Conservation (phyloP, 2,329 filamentous ascomycete species). For the Elsinoe necatrix region DNA sequence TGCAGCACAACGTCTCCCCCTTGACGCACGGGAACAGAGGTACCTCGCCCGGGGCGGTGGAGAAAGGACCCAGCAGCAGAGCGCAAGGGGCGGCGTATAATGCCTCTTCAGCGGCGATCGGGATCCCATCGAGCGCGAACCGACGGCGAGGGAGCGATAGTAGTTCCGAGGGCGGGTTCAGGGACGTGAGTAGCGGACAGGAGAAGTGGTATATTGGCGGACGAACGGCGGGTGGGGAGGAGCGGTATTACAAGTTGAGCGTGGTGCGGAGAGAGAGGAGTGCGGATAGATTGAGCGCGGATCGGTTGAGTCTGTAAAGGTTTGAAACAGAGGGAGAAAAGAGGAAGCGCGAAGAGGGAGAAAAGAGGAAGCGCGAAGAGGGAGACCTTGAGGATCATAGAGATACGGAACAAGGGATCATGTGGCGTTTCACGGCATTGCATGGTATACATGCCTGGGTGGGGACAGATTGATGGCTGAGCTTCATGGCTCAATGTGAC, state of each 20-base stretch:
- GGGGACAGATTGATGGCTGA: not conserved
- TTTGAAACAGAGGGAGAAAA: not conserved
- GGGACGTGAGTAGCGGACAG: constrained; percentile 59
- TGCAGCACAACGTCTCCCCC: constrained; percentile 31
- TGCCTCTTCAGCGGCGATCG: constrained; percentile 5
- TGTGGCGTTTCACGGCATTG: not conserved
- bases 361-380: not conserved
- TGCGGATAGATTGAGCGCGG: constrained; percentile 64
- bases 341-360: not conserved
- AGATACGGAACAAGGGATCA: not conserved
- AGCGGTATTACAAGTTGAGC: constrained; percentile 72
- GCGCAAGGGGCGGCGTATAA: not conserved
- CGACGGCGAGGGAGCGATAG: constrained; percentile 62
- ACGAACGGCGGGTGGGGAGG: constrained; percentile 65
- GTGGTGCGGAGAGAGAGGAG: constrained; percentile 66
- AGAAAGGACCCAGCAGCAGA: not conserved
- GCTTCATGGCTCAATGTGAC: not conserved
- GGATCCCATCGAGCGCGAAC: constrained; percentile 12
- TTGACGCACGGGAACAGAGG: constrained; percentile 31
- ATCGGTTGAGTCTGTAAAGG: constrained; percentile 62
- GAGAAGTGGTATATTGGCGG: constrained; percentile 81
- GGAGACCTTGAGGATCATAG: not conserved
- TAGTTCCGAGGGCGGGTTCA: constrained; percentile 64
- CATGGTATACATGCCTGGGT: not conserved
- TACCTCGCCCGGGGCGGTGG: constrained; percentile 22